Conservation (phyloP, 805 yeast species). For the Zygosaccharomyces bisporus region DNA sequence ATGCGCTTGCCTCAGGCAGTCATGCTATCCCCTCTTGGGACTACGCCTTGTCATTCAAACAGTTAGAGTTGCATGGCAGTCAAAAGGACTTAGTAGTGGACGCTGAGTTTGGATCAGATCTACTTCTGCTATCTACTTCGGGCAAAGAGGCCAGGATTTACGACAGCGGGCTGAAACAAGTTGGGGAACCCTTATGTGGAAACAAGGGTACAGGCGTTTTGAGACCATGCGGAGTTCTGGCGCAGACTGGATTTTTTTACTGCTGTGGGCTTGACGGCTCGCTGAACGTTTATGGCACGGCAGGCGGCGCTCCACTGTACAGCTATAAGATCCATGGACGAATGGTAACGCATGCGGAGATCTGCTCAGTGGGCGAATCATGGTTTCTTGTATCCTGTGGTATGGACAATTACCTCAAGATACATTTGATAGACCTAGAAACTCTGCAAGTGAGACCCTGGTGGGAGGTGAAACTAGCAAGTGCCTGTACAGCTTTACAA, state of each 20-base stretch:
- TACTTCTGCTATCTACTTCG: constrained; percentile 19
- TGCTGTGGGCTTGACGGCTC: constrained; percentile 29
- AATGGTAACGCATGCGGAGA: constrained; percentile 38
- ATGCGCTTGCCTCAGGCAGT: constrained; percentile 10
- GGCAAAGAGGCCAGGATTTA: constrained; percentile 9
- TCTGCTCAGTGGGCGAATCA: constrained; percentile 16
- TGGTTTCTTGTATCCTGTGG: constrained; percentile 53
- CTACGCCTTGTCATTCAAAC: constrained; percentile 12
- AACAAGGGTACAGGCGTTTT: constrained; percentile 16
- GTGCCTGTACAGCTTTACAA: constrained; percentile 53
- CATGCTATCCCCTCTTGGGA: constrained; percentile 23
- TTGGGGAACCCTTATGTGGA: neutral
- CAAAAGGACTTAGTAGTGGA: neutral
- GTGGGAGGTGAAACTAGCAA: constrained; percentile 38
- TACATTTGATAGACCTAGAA: constrained; percentile 22
- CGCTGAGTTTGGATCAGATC: constrained; percentile 1
- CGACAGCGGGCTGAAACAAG: constrained; percentile 1
- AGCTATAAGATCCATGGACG: constrained; percentile 38
- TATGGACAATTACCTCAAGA: constrained; percentile 49
- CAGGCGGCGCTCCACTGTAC: neutral
- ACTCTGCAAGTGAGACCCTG: constrained; percentile 13
- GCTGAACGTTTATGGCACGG: constrained; percentile 14
- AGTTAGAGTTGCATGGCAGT: neutral
- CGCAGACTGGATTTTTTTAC: constrained; percentile 13
- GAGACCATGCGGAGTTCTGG: constrained; percentile 24